Conservation (phyloP, 2,329 filamentous ascomycete species). For the Chalaropsis ovoidea region DNA sequence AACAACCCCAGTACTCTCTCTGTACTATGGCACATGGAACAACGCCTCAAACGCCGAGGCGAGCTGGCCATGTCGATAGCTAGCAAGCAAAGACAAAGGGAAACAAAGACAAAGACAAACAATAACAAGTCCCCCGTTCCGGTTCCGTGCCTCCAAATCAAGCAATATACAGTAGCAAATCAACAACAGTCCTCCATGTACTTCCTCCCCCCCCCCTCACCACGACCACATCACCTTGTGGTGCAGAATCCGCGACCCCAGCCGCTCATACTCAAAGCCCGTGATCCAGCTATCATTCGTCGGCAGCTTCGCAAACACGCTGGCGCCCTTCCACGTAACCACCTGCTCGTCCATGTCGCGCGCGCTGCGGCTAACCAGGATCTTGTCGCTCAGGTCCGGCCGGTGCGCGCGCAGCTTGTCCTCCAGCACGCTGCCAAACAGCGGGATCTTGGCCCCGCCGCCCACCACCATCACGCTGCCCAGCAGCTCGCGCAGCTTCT, state of each 20-base stretch:
- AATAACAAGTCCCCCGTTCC: neutral
- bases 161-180: neutral
- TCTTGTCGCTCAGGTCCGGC: slow-evolving; percentile 50
- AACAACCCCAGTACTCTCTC: too few species aligned
- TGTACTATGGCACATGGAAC: too few species aligned
- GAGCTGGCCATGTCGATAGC: too few species aligned
- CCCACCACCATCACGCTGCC: slow-evolving; percentile 86
- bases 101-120: neutral
- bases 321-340: slow-evolving; percentile 95
- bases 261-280: slow-evolving; percentile 72
- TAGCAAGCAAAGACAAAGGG: too few species aligned
- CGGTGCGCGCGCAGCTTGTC: slow-evolving; percentile 61
- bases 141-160: neutral
- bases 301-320: slow-evolving; percentile 83
- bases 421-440: slow-evolving; percentile 74
- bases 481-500: slow-evolving; percentile 82
- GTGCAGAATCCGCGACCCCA: slow-evolving; percentile 71
- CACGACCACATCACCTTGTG: slow-evolving; percentile 65
- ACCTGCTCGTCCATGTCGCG: slow-evolving; percentile 94
- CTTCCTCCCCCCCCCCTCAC: slow-evolving; percentile 31
- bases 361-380: slow-evolving; percentile 60
- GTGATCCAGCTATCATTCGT: slow-evolving; percentile 96
- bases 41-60: too few species aligned
- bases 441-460: slow-evolving; percentile 68
- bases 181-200: neutral